Percentiles rank a stretch among this genome's conserved stretches.
These are phyloP conservation scores for Strombidium stylifer DNA, from an alignment of 73 alveolate species.

Conservation along the genomic window DNA sequence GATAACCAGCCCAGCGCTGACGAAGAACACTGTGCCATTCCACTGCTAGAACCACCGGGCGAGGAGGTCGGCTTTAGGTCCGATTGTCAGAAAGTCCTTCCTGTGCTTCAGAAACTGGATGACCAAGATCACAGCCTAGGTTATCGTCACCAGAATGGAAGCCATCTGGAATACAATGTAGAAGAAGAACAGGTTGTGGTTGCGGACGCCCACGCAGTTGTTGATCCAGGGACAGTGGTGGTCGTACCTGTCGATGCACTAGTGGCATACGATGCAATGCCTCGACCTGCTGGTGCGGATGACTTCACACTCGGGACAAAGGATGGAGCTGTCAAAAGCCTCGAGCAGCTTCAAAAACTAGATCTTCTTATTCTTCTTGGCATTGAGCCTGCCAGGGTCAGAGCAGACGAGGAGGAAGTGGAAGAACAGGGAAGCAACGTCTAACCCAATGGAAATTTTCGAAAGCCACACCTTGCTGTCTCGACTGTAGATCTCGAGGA, in stretches of 20 bases:
- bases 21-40: conserved; percentile 4
- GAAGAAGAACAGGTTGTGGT: conserved; percentile 26
- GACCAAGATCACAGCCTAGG: neutral
- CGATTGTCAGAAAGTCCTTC: neutral
- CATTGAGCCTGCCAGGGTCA: conserved; percentile 20
- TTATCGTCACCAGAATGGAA: neutral
- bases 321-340: conserved; percentile 40
- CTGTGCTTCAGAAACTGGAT: neutral
- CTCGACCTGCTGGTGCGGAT: conserved; percentile 70
- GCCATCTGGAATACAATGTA: conserved; percentile 3
- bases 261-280: conserved; percentile 76
- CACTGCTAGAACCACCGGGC: neutral
- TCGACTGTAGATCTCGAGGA: no score
- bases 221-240: conserved; percentile 78
- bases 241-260: conserved; percentile 77
- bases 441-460: neutral
- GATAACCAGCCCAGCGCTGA: neutral
- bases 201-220: conserved; percentile 66
- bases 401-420: neutral
- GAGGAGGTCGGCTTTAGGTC: neutral
- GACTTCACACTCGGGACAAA: conserved; percentile 72
- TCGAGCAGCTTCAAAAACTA: conserved; percentile 17
- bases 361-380: neutral
- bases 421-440: neutral
- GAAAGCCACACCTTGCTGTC: no score